These are phyloP conservation scores for Exophiala spinifera DNA, from an alignment of 2,329 filamentous ascomycete species.

Conservation along the genomic window DNA sequence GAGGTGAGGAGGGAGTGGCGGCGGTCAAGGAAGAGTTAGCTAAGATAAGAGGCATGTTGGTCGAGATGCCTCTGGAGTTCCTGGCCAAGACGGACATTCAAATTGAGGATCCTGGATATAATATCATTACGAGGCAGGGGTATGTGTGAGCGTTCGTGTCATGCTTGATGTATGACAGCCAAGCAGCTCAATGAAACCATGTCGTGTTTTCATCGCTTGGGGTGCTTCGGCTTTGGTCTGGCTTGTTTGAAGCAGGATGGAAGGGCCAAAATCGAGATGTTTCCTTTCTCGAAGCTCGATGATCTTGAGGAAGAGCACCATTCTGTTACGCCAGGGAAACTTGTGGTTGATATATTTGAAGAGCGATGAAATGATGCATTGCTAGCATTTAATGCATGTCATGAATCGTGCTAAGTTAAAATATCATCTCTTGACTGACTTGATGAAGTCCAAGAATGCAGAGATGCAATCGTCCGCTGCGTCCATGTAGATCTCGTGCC, in stretches of 20 bases:
- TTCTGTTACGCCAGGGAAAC: conserved; percentile 17
- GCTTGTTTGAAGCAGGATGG: conserved; percentile 11
- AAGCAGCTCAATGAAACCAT: too few relatives aligned
- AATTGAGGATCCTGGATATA: conserved; percentile 14
- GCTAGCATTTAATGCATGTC: too few relatives aligned
- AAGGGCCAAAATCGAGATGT: conserved; percentile 9
- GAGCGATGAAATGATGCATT: background rate
- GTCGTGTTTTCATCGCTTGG: too few relatives aligned
- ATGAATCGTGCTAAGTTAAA: too few relatives aligned
- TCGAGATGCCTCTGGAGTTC: conserved; percentile 89
- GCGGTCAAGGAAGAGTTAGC: conserved; percentile 68
- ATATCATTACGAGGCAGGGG: conserved; percentile 10
- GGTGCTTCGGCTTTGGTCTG: too few relatives aligned
- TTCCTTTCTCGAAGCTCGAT: conserved; percentile 18
- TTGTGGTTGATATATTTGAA: conserved; percentile 1
- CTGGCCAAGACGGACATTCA: conserved; percentile 41
- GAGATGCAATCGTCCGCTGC: conserved; percentile 4
- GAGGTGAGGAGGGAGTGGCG: conserved; percentile 59
- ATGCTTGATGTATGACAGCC: too few relatives aligned
- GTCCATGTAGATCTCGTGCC: conserved; percentile 19
- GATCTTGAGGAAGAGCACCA: conserved; percentile 21
- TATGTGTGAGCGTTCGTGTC: conserved; percentile 1
- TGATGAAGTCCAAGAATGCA: background rate
- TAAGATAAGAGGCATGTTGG: conserved; percentile 64
- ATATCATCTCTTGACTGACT: background rate